phyloP scores from a whole-genome alignment of 176 grass and related monocot species.

The Avena eriantha region DNA sequence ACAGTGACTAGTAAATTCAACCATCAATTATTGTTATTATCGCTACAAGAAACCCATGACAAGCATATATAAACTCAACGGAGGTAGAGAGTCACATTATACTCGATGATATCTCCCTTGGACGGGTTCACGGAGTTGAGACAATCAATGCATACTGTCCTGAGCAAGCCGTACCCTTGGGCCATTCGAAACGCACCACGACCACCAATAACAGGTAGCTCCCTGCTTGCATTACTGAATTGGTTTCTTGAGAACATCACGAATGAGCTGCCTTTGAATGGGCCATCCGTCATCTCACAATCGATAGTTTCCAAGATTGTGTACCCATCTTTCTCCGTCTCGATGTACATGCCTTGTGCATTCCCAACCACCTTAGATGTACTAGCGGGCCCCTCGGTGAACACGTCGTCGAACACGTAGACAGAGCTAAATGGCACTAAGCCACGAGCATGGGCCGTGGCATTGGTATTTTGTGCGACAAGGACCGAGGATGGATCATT shows the following conservation, averaged over 20 bases:
- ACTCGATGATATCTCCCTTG: constrained; percentile 31
- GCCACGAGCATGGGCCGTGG: constrained; percentile 9
- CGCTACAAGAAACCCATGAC: neutral
- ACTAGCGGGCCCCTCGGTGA: neutral
- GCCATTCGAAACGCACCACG: constrained; percentile 61
- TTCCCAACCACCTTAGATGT: constrained; percentile 10
- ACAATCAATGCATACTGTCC: constrained; percentile 17
- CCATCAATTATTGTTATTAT: neutral
- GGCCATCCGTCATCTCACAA: constrained; percentile 37
- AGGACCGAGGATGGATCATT: constrained; percentile 18
- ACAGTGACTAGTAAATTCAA: neutral
- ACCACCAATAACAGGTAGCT: constrained; percentile 65
- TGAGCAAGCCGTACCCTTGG: constrained; percentile 40
- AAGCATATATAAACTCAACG: neutral
- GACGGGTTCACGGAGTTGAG: neutral
- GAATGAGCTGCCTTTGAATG: constrained; percentile 25
- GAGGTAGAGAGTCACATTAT: constrained; percentile 27
- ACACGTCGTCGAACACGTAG: neutral
- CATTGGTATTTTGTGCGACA: neutral
- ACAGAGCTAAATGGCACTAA: constrained; percentile 32
- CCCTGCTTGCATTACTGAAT: constrained; percentile 28
- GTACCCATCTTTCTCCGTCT: constrained; percentile 22
- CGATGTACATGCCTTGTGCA: constrained; percentile 3
- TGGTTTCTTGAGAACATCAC: constrained; percentile 27
- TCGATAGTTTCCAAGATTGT: constrained; percentile 10